phyloP scores from a whole-genome alignment of 2,329 filamentous ascomycete species.

The Thielaviopsis populi region DNA sequence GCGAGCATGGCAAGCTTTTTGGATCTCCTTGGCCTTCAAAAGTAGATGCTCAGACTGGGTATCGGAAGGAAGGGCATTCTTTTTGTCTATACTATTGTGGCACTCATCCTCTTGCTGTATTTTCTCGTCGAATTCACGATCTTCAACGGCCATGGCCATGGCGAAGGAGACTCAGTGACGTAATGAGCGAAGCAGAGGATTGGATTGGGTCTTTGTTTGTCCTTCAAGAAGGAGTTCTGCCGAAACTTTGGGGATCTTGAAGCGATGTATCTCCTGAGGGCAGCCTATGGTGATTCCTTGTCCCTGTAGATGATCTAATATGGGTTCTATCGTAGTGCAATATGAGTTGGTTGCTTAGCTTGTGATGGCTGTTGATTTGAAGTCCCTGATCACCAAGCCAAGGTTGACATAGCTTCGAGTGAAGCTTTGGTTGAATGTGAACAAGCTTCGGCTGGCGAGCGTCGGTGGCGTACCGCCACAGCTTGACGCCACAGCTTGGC shows the following conservation, averaged over 20 bases:
- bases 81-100: not conserved
- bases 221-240: not conserved
- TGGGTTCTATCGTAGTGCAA: not conserved
- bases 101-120: not conserved
- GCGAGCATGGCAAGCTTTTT: constrained; percentile 42
- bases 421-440: too few species aligned
- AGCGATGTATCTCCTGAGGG: not conserved
- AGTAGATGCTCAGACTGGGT: constrained; percentile 10
- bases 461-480: too few species aligned
- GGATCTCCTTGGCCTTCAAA: constrained; percentile 33
- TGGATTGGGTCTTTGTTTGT: not conserved
- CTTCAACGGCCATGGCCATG: not conserved
- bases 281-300: not conserved
- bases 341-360: not conserved
- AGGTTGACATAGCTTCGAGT: not conserved
- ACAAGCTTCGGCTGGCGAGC: too few species aligned
- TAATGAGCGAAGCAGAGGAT: not conserved
- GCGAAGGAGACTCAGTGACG: not conserved
- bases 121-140: not conserved
- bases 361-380: not conserved
- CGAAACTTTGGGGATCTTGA: not conserved
- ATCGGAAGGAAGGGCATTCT: not conserved
- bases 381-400: not conserved
- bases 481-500: too few species aligned
- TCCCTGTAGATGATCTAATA: not conserved